Conservation (phyloP, 768 basidiomycete species). For the Tulasnella sp. region DNA sequence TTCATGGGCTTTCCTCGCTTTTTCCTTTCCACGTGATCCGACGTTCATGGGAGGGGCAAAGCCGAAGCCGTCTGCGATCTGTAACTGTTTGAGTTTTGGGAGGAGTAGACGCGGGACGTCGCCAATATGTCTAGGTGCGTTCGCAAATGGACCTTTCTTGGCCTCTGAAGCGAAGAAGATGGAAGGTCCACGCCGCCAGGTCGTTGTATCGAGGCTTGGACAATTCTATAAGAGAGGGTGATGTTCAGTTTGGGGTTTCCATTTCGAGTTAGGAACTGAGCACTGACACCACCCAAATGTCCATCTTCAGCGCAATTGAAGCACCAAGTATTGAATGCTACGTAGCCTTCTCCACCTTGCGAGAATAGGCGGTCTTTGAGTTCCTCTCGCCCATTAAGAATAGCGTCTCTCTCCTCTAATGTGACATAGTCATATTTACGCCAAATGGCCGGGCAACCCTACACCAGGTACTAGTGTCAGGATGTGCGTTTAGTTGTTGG, state of each 20-base stretch:
- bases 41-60: not conserved
- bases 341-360: constrained; percentile 2
- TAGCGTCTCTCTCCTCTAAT: not conserved
- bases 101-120: not conserved
- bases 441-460: constrained; percentile 7
- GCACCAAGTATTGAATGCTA: not conserved
- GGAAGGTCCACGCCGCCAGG: not conserved
- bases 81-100: not conserved
- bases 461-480: no score
- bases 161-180: not conserved
- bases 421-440: not conserved
- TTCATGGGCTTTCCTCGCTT: not conserved
- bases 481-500: not conserved
- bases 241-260: not conserved
- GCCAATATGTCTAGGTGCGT: not conserved
- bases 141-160: not conserved
- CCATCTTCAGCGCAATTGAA: not conserved
- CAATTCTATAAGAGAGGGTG: not conserved
- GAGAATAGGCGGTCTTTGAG: not conserved
- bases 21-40: not conserved
- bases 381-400: not conserved
- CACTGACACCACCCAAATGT: constrained; percentile 2
- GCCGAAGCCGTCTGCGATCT: not conserved
- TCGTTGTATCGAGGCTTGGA: not conserved
- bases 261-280: not conserved